Evolutionary conservation across 2,329 filamentous ascomycete genomes (phyloP).

Genomic region (Rhinocladiella similis): DNA sequence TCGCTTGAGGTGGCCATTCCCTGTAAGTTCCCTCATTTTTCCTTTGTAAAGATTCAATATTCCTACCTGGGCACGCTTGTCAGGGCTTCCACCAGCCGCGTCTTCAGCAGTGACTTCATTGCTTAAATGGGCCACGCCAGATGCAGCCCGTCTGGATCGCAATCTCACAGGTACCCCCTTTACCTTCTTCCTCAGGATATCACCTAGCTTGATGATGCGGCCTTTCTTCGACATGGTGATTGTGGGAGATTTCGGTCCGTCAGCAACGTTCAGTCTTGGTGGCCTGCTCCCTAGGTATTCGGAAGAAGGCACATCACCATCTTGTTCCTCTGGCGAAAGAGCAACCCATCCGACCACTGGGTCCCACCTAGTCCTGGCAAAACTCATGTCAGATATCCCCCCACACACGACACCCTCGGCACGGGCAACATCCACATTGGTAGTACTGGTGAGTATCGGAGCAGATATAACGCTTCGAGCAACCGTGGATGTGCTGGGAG

Average conservation of each 20-base stretch:
- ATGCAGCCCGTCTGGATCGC: neutral
- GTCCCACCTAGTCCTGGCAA: constrained; percentile 16
- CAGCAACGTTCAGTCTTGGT: neutral
- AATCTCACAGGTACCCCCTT: neutral
- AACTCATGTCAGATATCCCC: constrained; percentile 19
- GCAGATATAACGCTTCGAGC: constrained; percentile 27
- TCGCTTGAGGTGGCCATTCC: constrained; percentile 14
- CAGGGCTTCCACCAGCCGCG: neutral
- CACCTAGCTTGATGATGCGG: constrained; percentile 3
- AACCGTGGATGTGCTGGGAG: constrained; percentile 25
- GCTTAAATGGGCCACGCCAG: neutral
- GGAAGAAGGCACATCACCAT: neutral
- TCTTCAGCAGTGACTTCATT: neutral
- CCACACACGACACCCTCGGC: constrained; percentile 26
- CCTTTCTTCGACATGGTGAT: neutral
- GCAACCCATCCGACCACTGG: constrained; percentile 15
- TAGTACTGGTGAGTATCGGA: constrained; percentile 30
- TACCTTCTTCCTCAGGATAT: constrained; percentile 13
- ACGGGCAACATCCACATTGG: constrained; percentile 27
- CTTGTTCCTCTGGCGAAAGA: neutral
- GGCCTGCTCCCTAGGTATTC: neutral
- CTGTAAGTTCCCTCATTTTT: constrained; percentile 21
- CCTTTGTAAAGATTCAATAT: constrained; percentile 20
- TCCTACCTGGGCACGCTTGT: constrained; percentile 9
- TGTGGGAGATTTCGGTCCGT: neutral